Evolutionary conservation across 202 grass and related monocot genomes (phyloP), one percentile per base, ranked within the genome.

Genomic region (Miscanthus sacchariflorus): DNA sequence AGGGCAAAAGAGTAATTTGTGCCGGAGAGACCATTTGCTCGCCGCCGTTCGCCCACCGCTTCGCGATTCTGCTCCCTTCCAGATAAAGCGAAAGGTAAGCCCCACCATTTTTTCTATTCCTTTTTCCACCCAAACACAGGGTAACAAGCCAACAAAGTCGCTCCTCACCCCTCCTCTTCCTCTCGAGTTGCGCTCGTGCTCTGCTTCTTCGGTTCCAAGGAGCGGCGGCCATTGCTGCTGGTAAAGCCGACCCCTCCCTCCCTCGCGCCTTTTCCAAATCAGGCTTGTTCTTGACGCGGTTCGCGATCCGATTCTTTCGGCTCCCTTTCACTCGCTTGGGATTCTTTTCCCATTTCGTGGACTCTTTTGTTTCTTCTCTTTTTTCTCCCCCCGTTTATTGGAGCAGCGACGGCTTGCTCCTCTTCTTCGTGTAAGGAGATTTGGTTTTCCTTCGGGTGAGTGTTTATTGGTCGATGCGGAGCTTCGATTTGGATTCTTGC

Each of bases 181-280:
- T 74, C 68, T 65, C 24, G 75, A 75, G 46, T 59, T 85, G 59
- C 70, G 76, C 82, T 81, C 45, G 59, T 81, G 83, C 88, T 76
- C 70, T 65, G 69, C 44, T 28, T 17, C 81, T 44, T 75, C 70
- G 54, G 61, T 69, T 81, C 66, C 77, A 8, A 61, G 77, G 21
- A 81, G 17, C 68, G 56, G 61, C 59, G 68, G 61, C 77, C 61
- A 81, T 89, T 89, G 70, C 77, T 81, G 77, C 70, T 45, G 88
- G 88, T 85, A 76, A 61, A 61, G 83, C 21, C 52, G 74, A 65
- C 49, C 19, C 15, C 9, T 64, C 61, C 50, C 19, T 35, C 44
- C 66, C 27, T 24, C 23, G 25, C 18, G 6, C 25, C 39, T 24
- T 43, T 69, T 42, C 69, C 70, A 49, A 68, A 76, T 85, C 19